Evolutionary conservation across 768 basidiomycete genomes (phyloP).

Genomic region (Cystofilobasidium capitatum): DNA sequence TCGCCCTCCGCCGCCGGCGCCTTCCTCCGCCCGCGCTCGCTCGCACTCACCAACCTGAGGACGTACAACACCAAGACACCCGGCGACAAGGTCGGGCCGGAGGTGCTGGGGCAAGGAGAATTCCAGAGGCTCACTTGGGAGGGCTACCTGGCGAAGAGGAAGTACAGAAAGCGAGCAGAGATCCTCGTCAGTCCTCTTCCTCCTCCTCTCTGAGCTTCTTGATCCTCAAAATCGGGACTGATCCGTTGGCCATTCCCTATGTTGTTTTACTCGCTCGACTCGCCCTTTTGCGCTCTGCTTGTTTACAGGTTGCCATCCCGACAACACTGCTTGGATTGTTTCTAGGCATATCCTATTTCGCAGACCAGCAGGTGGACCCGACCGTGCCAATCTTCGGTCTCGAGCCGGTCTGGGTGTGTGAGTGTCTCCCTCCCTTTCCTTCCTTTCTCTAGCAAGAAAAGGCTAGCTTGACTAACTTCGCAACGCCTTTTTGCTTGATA

Average conservation of each 20-base stretch:
- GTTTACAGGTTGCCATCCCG: background rate
- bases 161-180: background rate
- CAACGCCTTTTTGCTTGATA: too few relatives aligned
- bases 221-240: too few relatives aligned
- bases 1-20: background rate
- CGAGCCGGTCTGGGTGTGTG: background rate
- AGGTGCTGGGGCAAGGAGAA: background rate
- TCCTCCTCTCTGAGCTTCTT: too few relatives aligned
- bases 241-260: too few relatives aligned
- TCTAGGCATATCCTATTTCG: background rate
- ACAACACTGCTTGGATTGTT: background rate
- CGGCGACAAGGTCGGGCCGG: background rate
- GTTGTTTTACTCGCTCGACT: too few relatives aligned
- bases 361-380: background rate
- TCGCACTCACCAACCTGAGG: background rate
- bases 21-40: background rate
- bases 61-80: background rate
- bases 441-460: too few relatives aligned
- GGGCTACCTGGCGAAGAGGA: background rate
- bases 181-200: too few relatives aligned
- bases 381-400: background rate
- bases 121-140: background rate
- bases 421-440: too few relatives aligned
- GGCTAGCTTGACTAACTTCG: too few relatives aligned
- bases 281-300: too few relatives aligned